These are phyloP conservation scores for Hemerocallis citrina DNA, from an alignment of 106 monocot species.

Conservation along the genomic window DNA sequence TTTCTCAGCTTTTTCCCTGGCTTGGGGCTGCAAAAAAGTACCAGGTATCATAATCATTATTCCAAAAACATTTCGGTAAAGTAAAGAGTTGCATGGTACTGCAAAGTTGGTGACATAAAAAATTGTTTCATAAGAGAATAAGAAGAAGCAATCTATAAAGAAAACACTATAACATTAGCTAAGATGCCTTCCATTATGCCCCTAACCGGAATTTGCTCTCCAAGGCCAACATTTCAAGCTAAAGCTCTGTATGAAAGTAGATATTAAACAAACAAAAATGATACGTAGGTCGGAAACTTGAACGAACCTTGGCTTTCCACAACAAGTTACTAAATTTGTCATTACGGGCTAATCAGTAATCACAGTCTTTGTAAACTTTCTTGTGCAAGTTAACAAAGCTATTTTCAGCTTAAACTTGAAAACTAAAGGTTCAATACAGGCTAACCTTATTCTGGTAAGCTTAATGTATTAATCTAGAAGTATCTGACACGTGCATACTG, in stretches of 20 bases:
- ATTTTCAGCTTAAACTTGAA: not conserved
- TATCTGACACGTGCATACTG: not conserved
- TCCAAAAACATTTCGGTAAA: not conserved
- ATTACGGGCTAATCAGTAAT: too few relatives aligned
- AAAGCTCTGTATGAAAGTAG: not conserved
- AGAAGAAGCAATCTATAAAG: not conserved
- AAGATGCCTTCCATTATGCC: too few relatives aligned
- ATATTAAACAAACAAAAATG: not conserved
- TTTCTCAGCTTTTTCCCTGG: slow-evolving; percentile 81
- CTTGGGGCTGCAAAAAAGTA: slow-evolving; percentile 74
- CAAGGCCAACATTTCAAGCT: too few relatives aligned
- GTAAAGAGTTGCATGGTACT: not conserved
- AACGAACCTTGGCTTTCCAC: not conserved
- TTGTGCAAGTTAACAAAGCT: not conserved
- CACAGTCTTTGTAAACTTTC: too few relatives aligned
- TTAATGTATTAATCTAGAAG: not conserved
- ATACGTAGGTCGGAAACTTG: not conserved
- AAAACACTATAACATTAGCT: not conserved
- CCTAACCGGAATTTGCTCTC: too few relatives aligned
- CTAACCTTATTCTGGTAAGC: not conserved
- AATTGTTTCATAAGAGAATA: not conserved
- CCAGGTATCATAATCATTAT: not conserved
- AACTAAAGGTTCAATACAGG: not conserved
- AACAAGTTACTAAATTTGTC: too few relatives aligned
- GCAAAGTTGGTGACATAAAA: not conserved